Base-by-base conservation (phyloP, 1,284 basidiomycete species). In the Mycena citricolor region DNA sequence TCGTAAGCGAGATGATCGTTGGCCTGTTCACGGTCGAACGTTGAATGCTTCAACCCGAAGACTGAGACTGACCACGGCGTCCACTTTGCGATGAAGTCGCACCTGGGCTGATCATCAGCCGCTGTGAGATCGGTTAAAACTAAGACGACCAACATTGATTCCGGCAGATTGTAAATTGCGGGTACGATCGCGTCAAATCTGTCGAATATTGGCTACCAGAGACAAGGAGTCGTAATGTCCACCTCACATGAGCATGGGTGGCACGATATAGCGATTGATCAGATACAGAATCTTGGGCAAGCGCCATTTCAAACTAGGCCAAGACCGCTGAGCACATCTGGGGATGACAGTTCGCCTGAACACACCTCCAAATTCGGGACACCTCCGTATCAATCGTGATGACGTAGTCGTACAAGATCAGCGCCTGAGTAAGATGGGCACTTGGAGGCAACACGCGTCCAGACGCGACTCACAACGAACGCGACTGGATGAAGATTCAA, bases 1-100 rank as follows among this genome's bases (percentile, higher is more conserved):
- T 49, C 21, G 29, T 48, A 7, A 59, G 25, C 6, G 56, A 52
- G n/a, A 59, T 11, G 3, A 59, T 37, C 0, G 50, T 55, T 21
- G 57, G 54, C 53, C 54, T 57, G n/a, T n/a, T n/a, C n/a, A n/a
- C n/a, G n/a, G n/a, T n/a, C n/a, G n/a, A n/a, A n/a, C n/a, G n/a
- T n/a, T 5, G 5, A 2, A n/a, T 7, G 22, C 5, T n/a, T 16
- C 16, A 16, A 39, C 30, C 13, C 2, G 10, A 14, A 12, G 10
- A 5, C 14, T 8, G 8, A 26, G 10, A 23, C 42, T 25, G 14
- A 44, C 42, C 42, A 44, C 3, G 42, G 13, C 11, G 42, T 44
- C 42, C 42, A 44, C 21, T 28, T 29, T n/a, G 35, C 35, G 14
- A 32, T 16, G 30, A 44, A 44, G 10, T 7, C 36, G 29, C 42